Evolutionary conservation across 1,284 basidiomycete species (phyloP).

Genomic region (Irpex rosettiformis): DNA sequence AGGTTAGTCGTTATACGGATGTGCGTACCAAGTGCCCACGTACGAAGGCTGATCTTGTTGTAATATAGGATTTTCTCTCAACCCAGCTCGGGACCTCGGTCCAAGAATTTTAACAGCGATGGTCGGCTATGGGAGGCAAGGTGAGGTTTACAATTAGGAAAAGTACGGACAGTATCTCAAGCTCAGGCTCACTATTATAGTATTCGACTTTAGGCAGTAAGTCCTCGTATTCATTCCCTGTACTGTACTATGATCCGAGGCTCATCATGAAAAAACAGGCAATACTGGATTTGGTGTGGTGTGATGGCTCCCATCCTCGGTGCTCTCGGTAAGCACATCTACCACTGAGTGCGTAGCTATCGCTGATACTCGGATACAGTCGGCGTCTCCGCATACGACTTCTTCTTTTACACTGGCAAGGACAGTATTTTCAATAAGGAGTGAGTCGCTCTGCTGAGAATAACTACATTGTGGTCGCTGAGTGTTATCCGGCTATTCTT

Average conservation of each 20-base stretch:
- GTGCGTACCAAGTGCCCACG: no score
- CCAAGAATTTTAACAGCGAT: conserved; percentile 58
- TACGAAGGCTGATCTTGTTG: background rate
- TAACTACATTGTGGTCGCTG: no score
- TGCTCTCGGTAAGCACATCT: conserved; percentile 33
- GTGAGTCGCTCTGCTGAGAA: no score
- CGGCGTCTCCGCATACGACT: conserved; percentile 45
- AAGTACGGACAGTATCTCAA: no score
- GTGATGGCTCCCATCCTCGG: conserved; percentile 57
- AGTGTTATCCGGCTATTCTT: no score
- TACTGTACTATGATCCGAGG: no score
- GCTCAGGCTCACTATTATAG: conserved; percentile 25
- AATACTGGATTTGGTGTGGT: conserved; percentile 80
- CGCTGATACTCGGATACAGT: conserved; percentile 18
- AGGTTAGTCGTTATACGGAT: conserved; percentile 18
- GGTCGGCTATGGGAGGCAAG: conserved; percentile 53
- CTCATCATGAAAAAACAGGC: no score
- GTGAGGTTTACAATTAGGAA: conserved; percentile 29
- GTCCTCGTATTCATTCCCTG: conserved; percentile 1
- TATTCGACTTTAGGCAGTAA: conserved; percentile 39
- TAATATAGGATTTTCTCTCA: conserved; percentile 47
- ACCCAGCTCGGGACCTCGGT: conserved; percentile 64
- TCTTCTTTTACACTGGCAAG: conserved; percentile 8
- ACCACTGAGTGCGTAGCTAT: background rate
- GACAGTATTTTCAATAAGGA: background rate